Evolutionary conservation across 2,329 filamentous ascomycete species (phyloP).

Genomic region (Sporothrix mexicana): DNA sequence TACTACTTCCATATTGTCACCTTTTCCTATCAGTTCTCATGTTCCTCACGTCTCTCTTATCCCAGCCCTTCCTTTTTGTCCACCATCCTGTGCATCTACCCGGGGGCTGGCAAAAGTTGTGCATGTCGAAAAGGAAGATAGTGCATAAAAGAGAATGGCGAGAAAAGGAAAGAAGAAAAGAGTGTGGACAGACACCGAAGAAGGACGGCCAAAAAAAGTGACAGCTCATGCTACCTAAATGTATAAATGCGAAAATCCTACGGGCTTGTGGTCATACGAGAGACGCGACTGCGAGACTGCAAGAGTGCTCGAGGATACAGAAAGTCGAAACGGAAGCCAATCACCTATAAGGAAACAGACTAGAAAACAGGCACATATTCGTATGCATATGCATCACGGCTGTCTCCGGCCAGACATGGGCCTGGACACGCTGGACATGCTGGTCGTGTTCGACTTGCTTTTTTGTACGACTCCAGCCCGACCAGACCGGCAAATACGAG

Average conservation of each 20-base stretch:
- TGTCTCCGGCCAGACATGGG: background rate
- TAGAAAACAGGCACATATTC: too few relatives aligned
- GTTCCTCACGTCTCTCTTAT: too few relatives aligned
- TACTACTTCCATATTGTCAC: background rate
- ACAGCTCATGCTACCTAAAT: constrained; percentile 16
- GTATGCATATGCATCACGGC: background rate
- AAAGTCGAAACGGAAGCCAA: constrained; percentile 2
- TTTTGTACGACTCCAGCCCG: background rate
- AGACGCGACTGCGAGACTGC: too few relatives aligned
- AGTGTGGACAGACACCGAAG: too few relatives aligned
- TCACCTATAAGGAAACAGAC: background rate
- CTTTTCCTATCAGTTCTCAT: background rate
- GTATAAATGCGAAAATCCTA: background rate
- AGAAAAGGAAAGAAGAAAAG: background rate
- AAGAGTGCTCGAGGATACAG: background rate
- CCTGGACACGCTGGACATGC: too few relatives aligned
- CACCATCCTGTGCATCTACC: background rate
- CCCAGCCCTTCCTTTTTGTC: background rate
- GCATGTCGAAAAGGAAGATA: background rate
- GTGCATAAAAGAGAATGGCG: constrained; percentile 12
- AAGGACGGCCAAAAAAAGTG: background rate
- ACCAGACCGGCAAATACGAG: background rate
- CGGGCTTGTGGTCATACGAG: constrained; percentile 10
- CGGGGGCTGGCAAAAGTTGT: background rate
- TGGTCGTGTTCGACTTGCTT: too few relatives aligned